Evolutionary conservation across 345 rosid genomes (phyloP), one percentile per base, ranked within the genome.

Genomic region (Syzygium oleosum): DNA sequence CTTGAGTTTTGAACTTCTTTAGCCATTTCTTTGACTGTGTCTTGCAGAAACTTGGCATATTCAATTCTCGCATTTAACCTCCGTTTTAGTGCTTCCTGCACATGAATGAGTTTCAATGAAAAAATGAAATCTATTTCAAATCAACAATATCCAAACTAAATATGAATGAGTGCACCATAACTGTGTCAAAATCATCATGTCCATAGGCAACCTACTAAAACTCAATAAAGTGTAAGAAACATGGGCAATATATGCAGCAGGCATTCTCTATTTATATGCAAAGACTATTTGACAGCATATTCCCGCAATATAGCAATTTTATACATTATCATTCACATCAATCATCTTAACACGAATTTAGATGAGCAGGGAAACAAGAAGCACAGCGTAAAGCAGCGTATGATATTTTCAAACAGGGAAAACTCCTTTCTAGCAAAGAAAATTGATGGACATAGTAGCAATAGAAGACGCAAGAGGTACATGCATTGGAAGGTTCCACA

Each of bases 11-110:
- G 95, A 88, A 95, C 95, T 92, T 96, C 99, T 88, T 94, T 96
- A 52, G 99, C 98, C 99, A 96, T 96, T 94, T 95, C 98, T 91
- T 91, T 95, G 84, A 94, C 99, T 3, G 98, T 96, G 56, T 96
- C 98, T 90, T 95, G 96, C 79, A 95, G 95, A 93, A 95, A 95
- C 91, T 93, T 95, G 86, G 97, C 97, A 41, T 95, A 95, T 87
- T 94, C 97, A 85, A 95, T 95, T 86, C 96, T 92, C 43, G 96
- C 96, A 84, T 89, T 89, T 86, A 95, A 86, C 90, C 89, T 94
- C 87, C 97, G 94, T 88, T 95, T 95, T 90, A 95, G 85, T 87
- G 95, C 97, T 93, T 94, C 97, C 97, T 95, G 90, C 87, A 79
- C 51, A 87, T 86, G 38, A 61, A 65, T 13, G 56, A 87, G 52